Base-by-base conservation (phyloP, 192 early-diverging fungal genomes). In the Coemansia reversa region DNA sequence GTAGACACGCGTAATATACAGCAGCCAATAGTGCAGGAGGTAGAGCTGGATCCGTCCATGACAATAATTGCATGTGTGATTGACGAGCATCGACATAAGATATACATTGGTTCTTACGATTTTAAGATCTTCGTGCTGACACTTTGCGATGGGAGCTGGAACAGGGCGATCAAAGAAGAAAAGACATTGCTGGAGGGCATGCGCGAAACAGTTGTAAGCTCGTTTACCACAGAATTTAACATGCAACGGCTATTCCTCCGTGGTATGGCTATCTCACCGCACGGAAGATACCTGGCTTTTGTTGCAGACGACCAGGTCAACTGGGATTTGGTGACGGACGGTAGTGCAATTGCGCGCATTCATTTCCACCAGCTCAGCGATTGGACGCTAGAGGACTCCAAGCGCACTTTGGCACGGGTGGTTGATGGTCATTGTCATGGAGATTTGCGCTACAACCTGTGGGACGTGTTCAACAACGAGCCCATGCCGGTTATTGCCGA, bases 161-260 rank as follows among this genome's bases (percentile, higher is more conserved):
- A 12, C 18, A 50, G 72, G 28, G 60, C 29, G 5, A 4, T 33
- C 1, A 55, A 62, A 3, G 72, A 74, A 35, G 78, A 75, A 18
- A 14, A 53, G 5, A 39, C 48, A 4, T 30, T 81, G 19, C 55
- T 62, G 5, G 66, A 68, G 5, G 72, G 58, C 30, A 47, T 81
- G 62, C 62, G 65, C 29, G 58, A 66, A 48, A 81, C 78, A 0
- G 60, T 81, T 24, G 58, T 75, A 8, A 54, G 50, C 9, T 71
- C 72, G 33, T 81, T 81, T 55, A 81, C 78, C 18, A 81, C 78
- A 45, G 67, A 70, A 45, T 81, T 81, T 54, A 69, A 67, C n/a
- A 71, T 81, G 62, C 57, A 49, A 39, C 25, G 54, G 16, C 33
- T 81, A 48, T 54, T 72, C n/a, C 63, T 80, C 8, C 68, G 78